Evolutionary conservation across 2,329 filamentous ascomycete genomes (phyloP).

Genomic region (Lasiodiplodia hormozganensis): DNA sequence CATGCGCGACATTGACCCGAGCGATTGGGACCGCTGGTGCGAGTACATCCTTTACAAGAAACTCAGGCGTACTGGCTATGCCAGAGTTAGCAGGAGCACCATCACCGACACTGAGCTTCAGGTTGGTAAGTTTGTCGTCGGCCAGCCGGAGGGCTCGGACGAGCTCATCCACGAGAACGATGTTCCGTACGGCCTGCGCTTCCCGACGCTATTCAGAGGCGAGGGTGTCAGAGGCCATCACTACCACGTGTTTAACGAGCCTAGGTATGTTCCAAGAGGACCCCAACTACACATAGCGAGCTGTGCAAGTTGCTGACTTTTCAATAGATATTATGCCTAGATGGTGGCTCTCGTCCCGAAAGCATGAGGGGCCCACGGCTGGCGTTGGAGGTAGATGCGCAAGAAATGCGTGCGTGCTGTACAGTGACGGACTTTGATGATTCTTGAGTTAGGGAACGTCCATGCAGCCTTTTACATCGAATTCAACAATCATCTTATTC

Average conservation of each 20-base stretch:
- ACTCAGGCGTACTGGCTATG: constrained; percentile 84
- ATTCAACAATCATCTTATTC: not conserved
- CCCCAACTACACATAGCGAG: not conserved
- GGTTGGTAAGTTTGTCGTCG: constrained; percentile 90
- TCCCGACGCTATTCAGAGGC: constrained; percentile 84
- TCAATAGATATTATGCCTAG: constrained; percentile 8
- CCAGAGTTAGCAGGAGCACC: constrained; percentile 82
- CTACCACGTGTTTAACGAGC: constrained; percentile 93
- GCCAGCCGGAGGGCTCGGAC: constrained; percentile 69
- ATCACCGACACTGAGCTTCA: constrained; percentile 98
- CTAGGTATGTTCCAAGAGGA: constrained; percentile 30
- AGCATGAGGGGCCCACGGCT: not conserved
- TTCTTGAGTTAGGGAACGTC: not conserved
- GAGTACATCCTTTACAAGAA: constrained; percentile 98
- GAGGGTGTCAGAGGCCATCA: constrained; percentile 85
- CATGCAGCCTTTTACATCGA: not conserved
- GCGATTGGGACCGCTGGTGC: constrained; percentile 97
- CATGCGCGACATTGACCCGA: constrained; percentile 93
- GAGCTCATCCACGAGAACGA: constrained; percentile 74
- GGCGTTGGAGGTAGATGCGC: not conserved
- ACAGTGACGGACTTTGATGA: not conserved
- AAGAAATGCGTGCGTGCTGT: not conserved
- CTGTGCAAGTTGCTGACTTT: not conserved
- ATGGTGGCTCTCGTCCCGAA: not conserved
- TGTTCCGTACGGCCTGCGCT: constrained; percentile 78